Evolutionary conservation across 768 basidiomycete genomes (phyloP).

Genomic region (Phylloporus sp.): DNA sequence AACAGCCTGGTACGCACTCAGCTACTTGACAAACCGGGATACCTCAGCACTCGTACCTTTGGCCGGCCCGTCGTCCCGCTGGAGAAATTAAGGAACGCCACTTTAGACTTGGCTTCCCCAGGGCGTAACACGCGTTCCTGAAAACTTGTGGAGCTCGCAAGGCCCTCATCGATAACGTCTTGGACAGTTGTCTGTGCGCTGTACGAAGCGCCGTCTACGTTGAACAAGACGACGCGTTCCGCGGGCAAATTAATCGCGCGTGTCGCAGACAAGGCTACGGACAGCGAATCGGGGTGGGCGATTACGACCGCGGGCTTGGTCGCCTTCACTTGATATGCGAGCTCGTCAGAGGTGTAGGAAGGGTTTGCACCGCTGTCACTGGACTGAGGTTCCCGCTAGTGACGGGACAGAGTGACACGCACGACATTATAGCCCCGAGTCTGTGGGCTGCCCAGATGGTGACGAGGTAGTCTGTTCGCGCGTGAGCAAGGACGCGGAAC

Average conservation of each 20-base stretch:
- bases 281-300: conserved; percentile 42
- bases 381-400: conserved; percentile 1
- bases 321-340: conserved; percentile 51
- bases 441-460: conserved; percentile 55
- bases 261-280: conserved; percentile 45
- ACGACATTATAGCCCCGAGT: conserved; percentile 58
- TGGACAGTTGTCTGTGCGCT: conserved; percentile 37
- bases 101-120: conserved; percentile 64
- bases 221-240: conserved; percentile 43
- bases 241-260: conserved; percentile 37
- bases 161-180: conserved; percentile 46
- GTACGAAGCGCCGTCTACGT: conserved; percentile 18
- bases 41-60: conserved; percentile 41
- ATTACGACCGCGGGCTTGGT: conserved; percentile 48
- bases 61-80: conserved; percentile 76
- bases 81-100: conserved; percentile 70
- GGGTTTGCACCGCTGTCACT: conserved; percentile 58
- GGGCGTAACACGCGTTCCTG: conserved; percentile 47
- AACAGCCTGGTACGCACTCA: conserved; percentile 40
- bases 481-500: not conserved
- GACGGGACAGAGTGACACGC: conserved; percentile 22
- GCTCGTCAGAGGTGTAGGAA: conserved; percentile 52
- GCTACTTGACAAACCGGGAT: not conserved
- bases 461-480: conserved; percentile 46
- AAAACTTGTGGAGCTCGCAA: conserved; percentile 36